Conservation (phyloP, 208 protist species). For the Naegleria fowleri region DNA sequence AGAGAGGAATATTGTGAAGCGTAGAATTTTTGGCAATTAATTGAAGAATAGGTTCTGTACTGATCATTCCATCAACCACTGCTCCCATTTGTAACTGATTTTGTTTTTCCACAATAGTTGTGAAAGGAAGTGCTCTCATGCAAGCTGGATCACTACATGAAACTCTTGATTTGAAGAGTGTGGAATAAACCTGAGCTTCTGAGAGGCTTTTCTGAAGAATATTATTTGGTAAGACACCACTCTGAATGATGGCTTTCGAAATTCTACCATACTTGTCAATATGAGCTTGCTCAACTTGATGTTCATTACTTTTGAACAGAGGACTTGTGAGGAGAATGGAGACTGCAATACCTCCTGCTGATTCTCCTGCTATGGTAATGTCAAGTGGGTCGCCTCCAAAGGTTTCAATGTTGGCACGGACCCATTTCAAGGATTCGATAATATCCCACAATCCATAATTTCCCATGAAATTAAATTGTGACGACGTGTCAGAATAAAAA, state of each 20-base stretch:
- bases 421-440: constrained; percentile 50
- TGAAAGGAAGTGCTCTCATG: background rate
- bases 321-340: background rate
- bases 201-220: background rate
- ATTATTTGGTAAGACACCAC: background rate
- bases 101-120: background rate
- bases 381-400: constrained; percentile 55
- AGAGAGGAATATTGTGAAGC: background rate
- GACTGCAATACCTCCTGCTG: constrained; percentile 42
- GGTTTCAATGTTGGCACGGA: constrained; percentile 52
- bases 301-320: background rate
- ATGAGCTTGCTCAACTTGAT: no score
- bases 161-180: background rate
- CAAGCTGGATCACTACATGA: background rate
- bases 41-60: background rate
- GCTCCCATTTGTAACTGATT: background rate
- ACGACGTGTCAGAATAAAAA: background rate
- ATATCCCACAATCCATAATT: constrained; percentile 53
- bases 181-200: background rate
- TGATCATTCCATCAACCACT: background rate
- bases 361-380: constrained; percentile 54
- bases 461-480: constrained; percentile 11
- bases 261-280: no score
- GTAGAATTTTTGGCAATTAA: background rate
- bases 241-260: background rate